These are phyloP conservation scores for Bryoglossum gracile DNA, from an alignment of 495 filamentous ascomycete species.

Conservation along the genomic window DNA sequence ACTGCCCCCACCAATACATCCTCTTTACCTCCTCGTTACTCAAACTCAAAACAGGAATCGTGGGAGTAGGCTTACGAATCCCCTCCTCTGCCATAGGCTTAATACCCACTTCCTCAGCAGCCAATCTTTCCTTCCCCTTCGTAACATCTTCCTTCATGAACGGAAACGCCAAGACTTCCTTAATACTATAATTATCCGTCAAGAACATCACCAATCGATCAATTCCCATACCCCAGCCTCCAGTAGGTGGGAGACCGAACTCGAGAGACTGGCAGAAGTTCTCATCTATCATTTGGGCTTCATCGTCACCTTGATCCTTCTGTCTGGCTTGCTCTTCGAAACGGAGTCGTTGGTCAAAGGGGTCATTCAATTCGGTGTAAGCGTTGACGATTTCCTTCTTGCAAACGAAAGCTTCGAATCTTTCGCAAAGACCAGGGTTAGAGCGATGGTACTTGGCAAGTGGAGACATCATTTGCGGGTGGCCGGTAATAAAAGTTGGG, in stretches of 20 bases:
- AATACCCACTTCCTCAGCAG: slow-evolving; percentile 57
- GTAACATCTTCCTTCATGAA: slow-evolving; percentile 40
- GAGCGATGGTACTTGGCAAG: slow-evolving; percentile 89
- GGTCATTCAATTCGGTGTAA: slow-evolving; percentile 97
- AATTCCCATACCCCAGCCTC: slow-evolving; percentile 96
- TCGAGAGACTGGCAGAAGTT: slow-evolving; percentile 81
- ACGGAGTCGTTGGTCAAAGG: slow-evolving; percentile 85
- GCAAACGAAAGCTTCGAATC: slow-evolving; percentile 96
- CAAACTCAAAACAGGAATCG: too few relatives aligned
- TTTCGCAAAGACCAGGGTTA: slow-evolving; percentile 80
- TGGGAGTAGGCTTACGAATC: slow-evolving; percentile 56
- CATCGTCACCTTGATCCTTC: slow-evolving; percentile 94
- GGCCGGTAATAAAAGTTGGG: slow-evolving; percentile 91
- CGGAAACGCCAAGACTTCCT: slow-evolving; percentile 92
- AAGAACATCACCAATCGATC: slow-evolving; percentile 93
- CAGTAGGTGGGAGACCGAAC: slow-evolving; percentile 80
- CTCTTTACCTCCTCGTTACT: too few relatives aligned
- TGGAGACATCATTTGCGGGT: slow-evolving; percentile 97
- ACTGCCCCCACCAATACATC: too few relatives aligned
- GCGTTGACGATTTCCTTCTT: slow-evolving; percentile 96
- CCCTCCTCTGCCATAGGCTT: slow-evolving; percentile 55
- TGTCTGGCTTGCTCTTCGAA: slow-evolving; percentile 96
- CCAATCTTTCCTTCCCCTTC: slow-evolving; percentile 36
- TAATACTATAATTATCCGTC: slow-evolving; percentile 90
- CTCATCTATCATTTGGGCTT: slow-evolving; percentile 94